phyloP scores from a whole-genome alignment of 352 stramenopile genomes.

The Globisporangium irregulare region DNA sequence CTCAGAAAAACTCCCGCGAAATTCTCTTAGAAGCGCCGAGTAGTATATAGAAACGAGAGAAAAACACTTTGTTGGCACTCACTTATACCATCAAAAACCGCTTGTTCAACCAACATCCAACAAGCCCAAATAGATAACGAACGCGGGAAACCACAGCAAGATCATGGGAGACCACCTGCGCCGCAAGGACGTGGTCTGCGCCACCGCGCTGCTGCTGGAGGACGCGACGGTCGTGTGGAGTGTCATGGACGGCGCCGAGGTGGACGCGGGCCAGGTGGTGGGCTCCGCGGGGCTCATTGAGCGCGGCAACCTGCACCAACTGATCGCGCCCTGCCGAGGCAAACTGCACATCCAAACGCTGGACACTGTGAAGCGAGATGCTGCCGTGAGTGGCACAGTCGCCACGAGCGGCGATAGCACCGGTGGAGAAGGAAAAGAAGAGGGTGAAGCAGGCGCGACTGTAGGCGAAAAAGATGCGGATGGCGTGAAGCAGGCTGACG shows the following conservation, averaged over 20 bases:
- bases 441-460: constrained; percentile 10
- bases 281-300: constrained; percentile 54
- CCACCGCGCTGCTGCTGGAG: constrained; percentile 23
- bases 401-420: not conserved
- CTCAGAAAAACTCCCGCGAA: too few relatives aligned
- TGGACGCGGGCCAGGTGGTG: constrained; percentile 59
- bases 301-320: constrained; percentile 46
- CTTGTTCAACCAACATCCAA: constrained; percentile 6
- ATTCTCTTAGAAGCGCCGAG: too few relatives aligned
- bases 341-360: constrained; percentile 50
- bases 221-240: constrained; percentile 40
- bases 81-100: too few relatives aligned
- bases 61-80: not conserved
- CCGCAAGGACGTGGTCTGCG: constrained; percentile 47
- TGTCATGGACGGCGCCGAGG: constrained; percentile 37
- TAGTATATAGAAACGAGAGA: too few relatives aligned
- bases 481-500: not conserved
- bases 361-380: not conserved
- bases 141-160: not conserved
- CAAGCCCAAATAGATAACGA: not conserved
- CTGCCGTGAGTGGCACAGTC: not conserved
- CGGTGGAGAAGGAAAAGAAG: not conserved
- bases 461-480: not conserved
- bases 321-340: constrained; percentile 89
- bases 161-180: constrained; percentile 48